Evolutionary conservation across 371 early-diverging fungal species (phyloP).

Genomic region (Funneliformis caledonium): DNA sequence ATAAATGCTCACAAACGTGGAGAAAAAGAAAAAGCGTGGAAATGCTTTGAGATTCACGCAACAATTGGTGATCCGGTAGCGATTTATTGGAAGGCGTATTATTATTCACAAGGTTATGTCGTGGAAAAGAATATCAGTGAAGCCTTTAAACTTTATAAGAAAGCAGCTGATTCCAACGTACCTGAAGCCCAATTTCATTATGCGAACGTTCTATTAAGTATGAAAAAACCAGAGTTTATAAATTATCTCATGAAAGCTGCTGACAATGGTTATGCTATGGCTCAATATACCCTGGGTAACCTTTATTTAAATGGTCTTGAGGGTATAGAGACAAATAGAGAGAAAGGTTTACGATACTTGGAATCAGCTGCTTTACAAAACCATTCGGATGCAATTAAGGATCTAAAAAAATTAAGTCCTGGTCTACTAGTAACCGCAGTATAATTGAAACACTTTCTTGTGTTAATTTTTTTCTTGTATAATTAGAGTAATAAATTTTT

Average conservation of each 20-base stretch:
- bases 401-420: not conserved
- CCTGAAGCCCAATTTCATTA: conserved; percentile 31
- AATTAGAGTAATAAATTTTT: no score
- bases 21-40: not conserved
- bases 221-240: not conserved
- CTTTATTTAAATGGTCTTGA: conserved; percentile 8
- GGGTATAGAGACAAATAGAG: not conserved
- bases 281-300: not conserved
- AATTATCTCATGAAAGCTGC: conserved; percentile 15
- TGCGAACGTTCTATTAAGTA: not conserved
- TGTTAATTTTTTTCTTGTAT: no score
- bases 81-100: conserved; percentile 32
- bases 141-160: conserved; percentile 26
- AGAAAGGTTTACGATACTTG: conserved; percentile 21
- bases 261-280: conserved; percentile 8
- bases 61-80: conserved; percentile 7
- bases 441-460: no score
- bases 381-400: conserved; percentile 11
- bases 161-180: conserved; percentile 22
- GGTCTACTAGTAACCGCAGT: not conserved
- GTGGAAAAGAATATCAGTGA: not conserved
- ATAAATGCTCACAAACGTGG: not conserved
- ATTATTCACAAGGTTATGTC: not conserved
- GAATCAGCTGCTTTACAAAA: conserved; percentile 18
- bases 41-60: conserved; percentile 30